Conservation (phyloP, 2,329 filamentous ascomycete genomes). For the Colletotrichum euphorbiae region DNA sequence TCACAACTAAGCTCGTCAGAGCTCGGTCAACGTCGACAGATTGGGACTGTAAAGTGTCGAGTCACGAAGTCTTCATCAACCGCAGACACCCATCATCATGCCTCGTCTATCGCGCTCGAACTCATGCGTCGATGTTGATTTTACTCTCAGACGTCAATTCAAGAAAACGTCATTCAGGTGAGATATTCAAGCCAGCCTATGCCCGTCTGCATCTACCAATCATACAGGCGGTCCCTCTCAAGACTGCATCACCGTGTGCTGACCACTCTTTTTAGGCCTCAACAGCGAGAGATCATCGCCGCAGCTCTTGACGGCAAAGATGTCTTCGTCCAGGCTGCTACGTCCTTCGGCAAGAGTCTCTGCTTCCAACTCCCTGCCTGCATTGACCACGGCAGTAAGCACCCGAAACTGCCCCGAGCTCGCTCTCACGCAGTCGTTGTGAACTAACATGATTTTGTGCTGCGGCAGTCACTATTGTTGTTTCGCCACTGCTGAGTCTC, state of each 20-base stretch:
- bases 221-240: not conserved
- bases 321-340: conserved; percentile 93
- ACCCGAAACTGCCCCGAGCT: conserved; percentile 25
- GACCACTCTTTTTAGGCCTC: conserved; percentile 57
- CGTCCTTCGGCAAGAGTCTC: conserved; percentile 91
- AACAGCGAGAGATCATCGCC: conserved; percentile 88
- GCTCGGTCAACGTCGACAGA: conserved; percentile 18
- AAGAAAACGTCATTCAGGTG: conserved; percentile 80
- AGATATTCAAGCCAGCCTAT: conserved; percentile 19
- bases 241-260: conserved; percentile 48
- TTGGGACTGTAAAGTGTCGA: conserved; percentile 10
- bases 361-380: conserved; percentile 94
- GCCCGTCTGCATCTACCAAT: not conserved
- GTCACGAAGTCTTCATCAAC: conserved; percentile 27
- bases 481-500: conserved; percentile 88
- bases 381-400: conserved; percentile 84
- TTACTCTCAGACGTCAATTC: conserved; percentile 79
- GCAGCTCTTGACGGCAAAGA: conserved; percentile 85
- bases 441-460: conserved; percentile 40
- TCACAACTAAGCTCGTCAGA: conserved; percentile 12
- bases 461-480: conserved; percentile 81
- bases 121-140: conserved; percentile 75
- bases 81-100: conserved; percentile 47
- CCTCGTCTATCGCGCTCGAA: conserved; percentile 57
- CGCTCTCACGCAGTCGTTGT: conserved; percentile 32